Conservation (phyloP, 2,329 filamentous ascomycete genomes). For the Fusarium setosum region DNA sequence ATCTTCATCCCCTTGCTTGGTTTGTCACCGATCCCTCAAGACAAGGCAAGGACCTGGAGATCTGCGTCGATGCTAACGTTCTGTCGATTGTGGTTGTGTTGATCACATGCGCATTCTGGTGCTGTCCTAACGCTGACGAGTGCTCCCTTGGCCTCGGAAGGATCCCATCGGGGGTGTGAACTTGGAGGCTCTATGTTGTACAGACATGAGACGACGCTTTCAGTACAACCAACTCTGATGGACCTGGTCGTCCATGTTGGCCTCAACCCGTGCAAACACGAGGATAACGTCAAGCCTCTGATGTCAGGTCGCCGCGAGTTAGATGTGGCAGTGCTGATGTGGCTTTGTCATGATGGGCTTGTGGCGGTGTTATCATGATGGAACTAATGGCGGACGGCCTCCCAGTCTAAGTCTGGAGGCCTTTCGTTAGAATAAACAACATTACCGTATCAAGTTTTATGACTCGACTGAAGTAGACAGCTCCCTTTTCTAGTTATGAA, state of each 20-base stretch:
- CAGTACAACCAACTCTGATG: neutral
- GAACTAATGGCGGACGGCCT: neutral
- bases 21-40: neutral
- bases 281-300: neutral
- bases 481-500: no score
- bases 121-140: neutral
- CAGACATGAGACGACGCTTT: neutral
- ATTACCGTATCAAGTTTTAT: no score
- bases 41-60: neutral
- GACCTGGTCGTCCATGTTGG: neutral
- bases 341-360: slow-evolving; percentile 5
- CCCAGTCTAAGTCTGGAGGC: neutral
- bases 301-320: neutral
- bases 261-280: neutral
- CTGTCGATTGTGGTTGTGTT: neutral
- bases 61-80: slow-evolving; percentile 1
- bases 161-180: neutral
- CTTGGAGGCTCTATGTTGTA: neutral
- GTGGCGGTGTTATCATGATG: slow-evolving; percentile 24
- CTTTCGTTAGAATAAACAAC: neutral
- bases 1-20: neutral
- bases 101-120: slow-evolving; percentile 16
- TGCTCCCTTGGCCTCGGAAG: neutral
- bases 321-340: slow-evolving; percentile 31
- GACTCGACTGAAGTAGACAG: no score